Percentiles rank a stretch among this genome's conserved stretches.
phyloP scores from a whole-genome alignment of 23 red algal species.

The Gracilaria gracilis region DNA sequence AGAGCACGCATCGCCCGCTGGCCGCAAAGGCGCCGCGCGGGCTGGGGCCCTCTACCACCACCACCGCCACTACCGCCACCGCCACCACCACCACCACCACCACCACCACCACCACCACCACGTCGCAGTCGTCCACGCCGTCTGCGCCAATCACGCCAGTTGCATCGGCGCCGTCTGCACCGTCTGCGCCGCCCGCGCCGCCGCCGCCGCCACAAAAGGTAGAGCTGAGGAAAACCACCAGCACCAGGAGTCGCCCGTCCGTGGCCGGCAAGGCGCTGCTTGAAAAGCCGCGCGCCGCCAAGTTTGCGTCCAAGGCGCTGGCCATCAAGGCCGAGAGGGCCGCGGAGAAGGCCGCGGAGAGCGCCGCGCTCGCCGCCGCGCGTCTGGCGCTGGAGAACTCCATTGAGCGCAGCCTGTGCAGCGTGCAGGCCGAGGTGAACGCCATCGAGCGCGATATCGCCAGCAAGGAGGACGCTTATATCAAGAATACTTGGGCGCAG shows the following conservation, averaged over 20 bases:
- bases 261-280: not conserved
- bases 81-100: too few relatives aligned
- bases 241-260: not conserved
- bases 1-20: not conserved
- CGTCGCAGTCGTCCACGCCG: not conserved
- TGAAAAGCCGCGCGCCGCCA: not conserved
- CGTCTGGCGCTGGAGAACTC: not conserved
- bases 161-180: not conserved
- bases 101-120: too few relatives aligned
- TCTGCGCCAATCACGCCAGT: too few relatives aligned
- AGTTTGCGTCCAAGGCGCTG: not conserved
- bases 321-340: conserved; percentile 5
- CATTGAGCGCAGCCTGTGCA: not conserved
- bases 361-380: not conserved
- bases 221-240: not conserved
- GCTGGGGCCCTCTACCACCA: not conserved
- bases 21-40: conserved; percentile 9
- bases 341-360: conserved; percentile 12
- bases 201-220: too few relatives aligned
- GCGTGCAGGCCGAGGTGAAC: not conserved
- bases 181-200: too few relatives aligned
- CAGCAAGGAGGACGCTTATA: conserved; percentile 71
- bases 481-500: conserved; percentile 80
- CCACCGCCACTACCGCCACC: too few relatives aligned
- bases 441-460: conserved; percentile 39